Conservation (phyloP, 164 flowering plant species). For the Magnolia officinalis region DNA sequence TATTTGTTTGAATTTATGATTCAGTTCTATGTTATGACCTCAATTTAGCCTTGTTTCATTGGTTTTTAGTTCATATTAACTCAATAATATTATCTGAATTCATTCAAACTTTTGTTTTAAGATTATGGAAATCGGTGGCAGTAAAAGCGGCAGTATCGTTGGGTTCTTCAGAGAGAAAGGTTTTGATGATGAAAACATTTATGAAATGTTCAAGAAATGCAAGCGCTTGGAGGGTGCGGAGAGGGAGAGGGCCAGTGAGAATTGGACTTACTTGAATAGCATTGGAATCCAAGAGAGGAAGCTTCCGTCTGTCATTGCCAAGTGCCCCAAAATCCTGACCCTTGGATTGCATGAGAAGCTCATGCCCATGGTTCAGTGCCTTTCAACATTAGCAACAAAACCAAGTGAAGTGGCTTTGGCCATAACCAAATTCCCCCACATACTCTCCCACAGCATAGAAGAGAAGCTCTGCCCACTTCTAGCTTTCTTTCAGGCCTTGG, state of each 20-base stretch:
- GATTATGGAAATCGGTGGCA: constrained; percentile 41
- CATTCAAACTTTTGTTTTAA: too few relatives aligned
- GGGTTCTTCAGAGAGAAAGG: constrained; percentile 84
- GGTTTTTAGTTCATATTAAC: too few relatives aligned
- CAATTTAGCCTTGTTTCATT: too few relatives aligned
- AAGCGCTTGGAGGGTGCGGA: constrained; percentile 56
- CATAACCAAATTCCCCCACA: constrained; percentile 72
- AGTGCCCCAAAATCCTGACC: constrained; percentile 83
- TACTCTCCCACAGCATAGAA: constrained; percentile 81
- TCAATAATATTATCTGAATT: too few relatives aligned
- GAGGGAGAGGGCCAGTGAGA: constrained; percentile 62
- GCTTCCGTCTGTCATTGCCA: constrained; percentile 65
- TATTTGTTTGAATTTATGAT: too few relatives aligned
- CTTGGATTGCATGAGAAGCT: constrained; percentile 72
- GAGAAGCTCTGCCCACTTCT: constrained; percentile 92
- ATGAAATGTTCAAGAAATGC: constrained; percentile 70
- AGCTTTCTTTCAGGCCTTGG: constrained; percentile 81
- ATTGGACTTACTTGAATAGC: constrained; percentile 75
- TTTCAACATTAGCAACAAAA: constrained; percentile 62
- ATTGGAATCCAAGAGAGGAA: constrained; percentile 84
- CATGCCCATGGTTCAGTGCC: constrained; percentile 81
- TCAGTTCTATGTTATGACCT: too few relatives aligned
- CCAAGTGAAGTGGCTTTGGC: constrained; percentile 69
- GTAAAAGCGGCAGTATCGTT: constrained; percentile 43
- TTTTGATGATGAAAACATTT: constrained; percentile 63